Evolutionary conservation across 345 rosid species (phyloP).

Genomic region (Psidium friedrichsthalianum): DNA sequence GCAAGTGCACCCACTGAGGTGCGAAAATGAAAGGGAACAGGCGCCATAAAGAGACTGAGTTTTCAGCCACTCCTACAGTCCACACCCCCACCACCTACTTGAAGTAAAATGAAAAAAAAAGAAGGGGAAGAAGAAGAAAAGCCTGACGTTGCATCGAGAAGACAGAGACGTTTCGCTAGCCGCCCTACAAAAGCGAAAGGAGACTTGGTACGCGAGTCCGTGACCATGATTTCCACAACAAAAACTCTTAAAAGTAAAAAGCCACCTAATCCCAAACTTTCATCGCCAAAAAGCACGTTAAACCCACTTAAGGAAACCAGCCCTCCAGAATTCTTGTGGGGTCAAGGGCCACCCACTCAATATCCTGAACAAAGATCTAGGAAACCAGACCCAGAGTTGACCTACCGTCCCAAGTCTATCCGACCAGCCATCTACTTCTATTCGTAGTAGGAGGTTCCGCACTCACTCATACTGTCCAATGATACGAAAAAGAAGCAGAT

Average conservation of each 20-base stretch:
- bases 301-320: not conserved
- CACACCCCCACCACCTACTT: not conserved
- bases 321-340: not conserved
- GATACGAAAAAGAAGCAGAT: not conserved
- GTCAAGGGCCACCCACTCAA: not conserved
- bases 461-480: not conserved
- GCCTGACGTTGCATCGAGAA: conserved; percentile 15
- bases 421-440: not conserved
- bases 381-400: not conserved
- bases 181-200: conserved; percentile 6
- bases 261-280: not conserved
- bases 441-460: not conserved
- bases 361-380: not conserved
- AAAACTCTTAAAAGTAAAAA: not conserved
- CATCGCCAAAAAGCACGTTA: not conserved
- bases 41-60: conserved; percentile 4
- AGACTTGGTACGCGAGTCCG: not conserved
- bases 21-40: not conserved
- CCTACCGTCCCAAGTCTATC: not conserved
- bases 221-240: not conserved
- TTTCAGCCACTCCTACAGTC: not conserved
- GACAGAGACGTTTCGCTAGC: conserved; percentile 36
- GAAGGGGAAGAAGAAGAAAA: not conserved
- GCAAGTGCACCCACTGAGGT: not conserved
- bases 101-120: not conserved